phyloP scores from a whole-genome alignment of 169 alveolate genomes.

The Plasmodium sp. region DNA sequence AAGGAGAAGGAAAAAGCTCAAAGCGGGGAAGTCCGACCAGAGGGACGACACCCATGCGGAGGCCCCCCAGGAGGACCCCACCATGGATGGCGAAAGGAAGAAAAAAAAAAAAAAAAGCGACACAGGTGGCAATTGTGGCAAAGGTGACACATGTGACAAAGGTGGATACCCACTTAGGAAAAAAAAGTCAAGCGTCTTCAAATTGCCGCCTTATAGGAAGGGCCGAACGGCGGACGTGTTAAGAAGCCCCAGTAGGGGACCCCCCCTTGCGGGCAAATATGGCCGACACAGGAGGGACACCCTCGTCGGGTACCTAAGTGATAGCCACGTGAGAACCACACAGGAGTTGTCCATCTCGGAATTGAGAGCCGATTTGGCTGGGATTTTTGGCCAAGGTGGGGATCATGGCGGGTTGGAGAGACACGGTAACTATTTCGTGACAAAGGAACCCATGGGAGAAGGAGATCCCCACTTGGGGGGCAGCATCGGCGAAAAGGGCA shows the following conservation, averaged over 20 bases:
- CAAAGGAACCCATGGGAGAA: background rate
- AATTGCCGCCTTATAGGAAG: background rate
- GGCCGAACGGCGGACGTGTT: background rate
- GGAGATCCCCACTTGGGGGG: background rate
- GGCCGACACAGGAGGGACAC: background rate
- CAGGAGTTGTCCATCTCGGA: slow-evolving; percentile 9
- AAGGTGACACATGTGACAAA: background rate
- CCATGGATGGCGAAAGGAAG: background rate
- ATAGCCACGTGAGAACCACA: slow-evolving; percentile 27
- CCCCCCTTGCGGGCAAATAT: background rate
- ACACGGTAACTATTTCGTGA: background rate
- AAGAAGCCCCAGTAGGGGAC: background rate
- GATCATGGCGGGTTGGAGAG: background rate
- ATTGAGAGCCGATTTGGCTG: background rate
- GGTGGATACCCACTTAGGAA: background rate
- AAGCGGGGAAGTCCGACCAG: background rate
- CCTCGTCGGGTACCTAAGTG: slow-evolving; percentile 10
- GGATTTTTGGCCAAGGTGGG: background rate
- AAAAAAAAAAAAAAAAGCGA: background rate
- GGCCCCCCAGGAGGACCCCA: too few species aligned
- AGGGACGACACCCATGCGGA: too few species aligned
- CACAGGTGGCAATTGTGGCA: too few species aligned
- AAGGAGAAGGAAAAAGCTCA: background rate
- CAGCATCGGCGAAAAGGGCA: background rate
- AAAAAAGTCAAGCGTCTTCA: background rate